These are phyloP conservation scores for Rutstroemia sydowiana DNA, from an alignment of 2,329 filamentous ascomycete genomes.

Conservation along the genomic window DNA sequence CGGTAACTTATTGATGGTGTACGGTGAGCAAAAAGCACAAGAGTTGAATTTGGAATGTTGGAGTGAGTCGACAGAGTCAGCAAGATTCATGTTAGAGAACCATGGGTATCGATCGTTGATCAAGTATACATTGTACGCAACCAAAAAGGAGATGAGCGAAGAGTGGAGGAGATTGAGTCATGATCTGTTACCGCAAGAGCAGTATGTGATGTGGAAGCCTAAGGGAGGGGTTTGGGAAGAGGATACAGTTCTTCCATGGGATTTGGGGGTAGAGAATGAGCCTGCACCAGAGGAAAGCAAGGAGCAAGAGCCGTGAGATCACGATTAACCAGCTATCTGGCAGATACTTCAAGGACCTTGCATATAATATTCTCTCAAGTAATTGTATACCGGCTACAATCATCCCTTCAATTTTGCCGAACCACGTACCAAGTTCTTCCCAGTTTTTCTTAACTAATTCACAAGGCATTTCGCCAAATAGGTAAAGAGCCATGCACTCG, in stretches of 20 bases:
- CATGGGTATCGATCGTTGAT: neutral
- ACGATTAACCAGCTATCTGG: too few relatives aligned
- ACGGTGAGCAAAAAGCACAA: neutral
- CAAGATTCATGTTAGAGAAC: constrained; percentile 1
- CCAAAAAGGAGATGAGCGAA: neutral
- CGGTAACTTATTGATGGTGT: neutral
- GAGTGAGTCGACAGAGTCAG: neutral
- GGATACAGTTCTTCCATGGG: neutral
- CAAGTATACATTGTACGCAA: neutral
- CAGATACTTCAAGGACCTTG: too few relatives aligned
- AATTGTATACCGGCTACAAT: too few relatives aligned
- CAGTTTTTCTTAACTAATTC: too few relatives aligned
- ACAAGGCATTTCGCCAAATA: too few relatives aligned
- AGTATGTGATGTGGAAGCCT: constrained; percentile 1
- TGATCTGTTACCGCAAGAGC: neutral
- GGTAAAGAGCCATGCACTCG: too few relatives aligned
- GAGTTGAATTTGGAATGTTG: neutral
- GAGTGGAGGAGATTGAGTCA: neutral
- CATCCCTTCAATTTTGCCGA: too few relatives aligned
- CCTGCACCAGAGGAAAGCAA: too few relatives aligned
- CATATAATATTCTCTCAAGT: too few relatives aligned
- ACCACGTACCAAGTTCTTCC: too few relatives aligned
- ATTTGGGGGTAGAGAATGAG: constrained; percentile 1
- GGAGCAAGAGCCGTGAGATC: too few relatives aligned
- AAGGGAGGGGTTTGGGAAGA: neutral